Evolutionary conservation across 2,329 filamentous ascomycete genomes (phyloP), one percentile per base, ranked within the genome.

Genomic region (Arthrocladium fulminans): DNA sequence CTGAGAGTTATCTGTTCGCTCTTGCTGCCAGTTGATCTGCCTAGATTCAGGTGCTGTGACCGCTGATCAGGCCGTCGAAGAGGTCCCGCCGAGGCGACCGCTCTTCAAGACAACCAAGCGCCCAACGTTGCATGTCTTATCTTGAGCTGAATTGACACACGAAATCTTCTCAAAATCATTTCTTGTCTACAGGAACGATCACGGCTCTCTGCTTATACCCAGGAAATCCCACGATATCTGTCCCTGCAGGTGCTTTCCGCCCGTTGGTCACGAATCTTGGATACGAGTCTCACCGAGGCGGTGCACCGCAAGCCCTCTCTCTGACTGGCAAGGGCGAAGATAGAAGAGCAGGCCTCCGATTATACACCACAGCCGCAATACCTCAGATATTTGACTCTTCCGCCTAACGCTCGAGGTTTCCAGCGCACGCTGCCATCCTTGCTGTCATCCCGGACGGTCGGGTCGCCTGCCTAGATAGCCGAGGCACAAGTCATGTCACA

Each of bases 401-500:
- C n/a, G n/a, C n/a, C n/a, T n/a, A n/a, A n/a, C n/a, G n/a, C n/a
- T n/a, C n/a, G n/a, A n/a, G 7, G n/a, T 30, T 43, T 13, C 20
- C 12, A 9, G 34, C 34, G 7, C 7, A 8, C 8, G 15, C 37
- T 42, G 42, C 22, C 37, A 45, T 23, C 13, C 42, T 45, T 45
- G 42, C 29, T 34, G 29, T 45, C 42, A 23, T 25, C 24, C 24
- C n/a, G 20, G 4, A 20, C 19, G 27, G 19, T 32, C 3, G 34
- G 25, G 24, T 17, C 15, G 3, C 10, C 27, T 23, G 22, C 41
- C 10, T 10, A 32, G 6, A 25, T 10, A 8, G 8, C 22, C 39
- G 22, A 25, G 39, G 19, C 19, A 25, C 32, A 62, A 60, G 39
- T 59, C 43, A 57, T 57, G 55, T 51, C 55, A 39, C 49, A 30